A percentile compares a stretch with the other conserved stretches of the same genome.
These are phyloP conservation scores for Rubus parviflorus DNA, from an alignment of 306 rosid species.

Conservation along the genomic window DNA sequence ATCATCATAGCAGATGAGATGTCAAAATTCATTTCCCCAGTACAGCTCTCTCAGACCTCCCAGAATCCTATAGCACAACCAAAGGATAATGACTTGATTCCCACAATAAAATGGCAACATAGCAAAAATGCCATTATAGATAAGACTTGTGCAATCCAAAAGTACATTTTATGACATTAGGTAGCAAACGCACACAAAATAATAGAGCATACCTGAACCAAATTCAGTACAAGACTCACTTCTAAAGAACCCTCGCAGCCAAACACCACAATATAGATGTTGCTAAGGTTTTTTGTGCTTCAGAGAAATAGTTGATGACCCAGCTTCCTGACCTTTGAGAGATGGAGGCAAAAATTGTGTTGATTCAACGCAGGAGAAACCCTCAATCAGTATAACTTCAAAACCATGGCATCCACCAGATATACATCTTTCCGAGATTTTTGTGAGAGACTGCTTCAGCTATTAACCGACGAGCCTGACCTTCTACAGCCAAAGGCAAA, in stretches of 20 bases:
- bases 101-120: background rate
- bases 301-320: background rate
- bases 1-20: background rate
- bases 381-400: conserved; percentile 31
- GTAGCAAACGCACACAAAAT: background rate
- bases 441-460: conserved; percentile 96
- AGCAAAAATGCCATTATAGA: background rate
- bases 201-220: conserved; percentile 21
- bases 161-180: background rate
- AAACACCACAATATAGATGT: too few relatives aligned
- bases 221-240: background rate
- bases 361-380: conserved; percentile 25
- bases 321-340: background rate
- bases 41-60: background rate
- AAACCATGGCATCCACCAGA: conserved; percentile 99
- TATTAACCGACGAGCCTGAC: conserved; percentile 92
- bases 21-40: background rate
- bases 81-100: background rate
- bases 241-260: background rate
- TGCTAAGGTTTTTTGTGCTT: background rate
- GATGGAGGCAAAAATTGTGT: background rate
- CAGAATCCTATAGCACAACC: background rate
- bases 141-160: background rate
- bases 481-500: conserved; percentile 96
- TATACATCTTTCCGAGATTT: conserved; percentile 95